phyloP scores from a whole-genome alignment of 139 green algal genomes.

The Spirogloea muscicola region DNA sequence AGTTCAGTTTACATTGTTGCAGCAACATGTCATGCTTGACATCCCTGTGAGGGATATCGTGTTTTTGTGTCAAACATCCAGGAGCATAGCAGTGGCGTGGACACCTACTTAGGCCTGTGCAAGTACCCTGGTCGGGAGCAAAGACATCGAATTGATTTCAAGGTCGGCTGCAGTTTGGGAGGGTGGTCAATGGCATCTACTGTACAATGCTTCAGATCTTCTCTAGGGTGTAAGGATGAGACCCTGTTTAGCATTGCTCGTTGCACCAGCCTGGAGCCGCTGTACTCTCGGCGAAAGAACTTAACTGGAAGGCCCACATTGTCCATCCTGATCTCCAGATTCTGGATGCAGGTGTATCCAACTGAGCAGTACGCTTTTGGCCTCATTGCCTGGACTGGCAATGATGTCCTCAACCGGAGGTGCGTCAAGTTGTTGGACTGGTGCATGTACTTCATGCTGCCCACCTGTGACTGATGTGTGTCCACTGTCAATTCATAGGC shows the following conservation, averaged over 20 bases:
- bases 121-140: slow-evolving; percentile 33
- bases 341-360: slow-evolving; percentile 32
- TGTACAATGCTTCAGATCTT: background rate
- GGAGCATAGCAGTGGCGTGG: slow-evolving; percentile 16
- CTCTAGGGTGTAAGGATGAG: background rate
- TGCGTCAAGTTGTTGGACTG: too few species aligned
- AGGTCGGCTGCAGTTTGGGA: slow-evolving; percentile 8
- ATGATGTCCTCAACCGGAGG: slow-evolving; percentile 41
- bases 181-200: background rate
- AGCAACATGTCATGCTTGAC: background rate
- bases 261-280: too few species aligned
- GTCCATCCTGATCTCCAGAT: background rate
- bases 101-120: slow-evolving; percentile 44
- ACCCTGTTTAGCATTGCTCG: background rate
- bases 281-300: too few species aligned
- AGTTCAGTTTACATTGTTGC: background rate
- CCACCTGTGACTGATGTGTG: background rate
- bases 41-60: background rate
- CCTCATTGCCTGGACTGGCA: slow-evolving; percentile 42
- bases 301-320: background rate
- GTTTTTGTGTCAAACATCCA: background rate
- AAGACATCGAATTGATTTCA: slow-evolving; percentile 41
- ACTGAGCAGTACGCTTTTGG: slow-evolving; percentile 38
- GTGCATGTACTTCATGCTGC: background rate
- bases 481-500: background rate